phyloP scores from a whole-genome alignment of 495 filamentous ascomycete species.

The Penicillium nucicola region DNA sequence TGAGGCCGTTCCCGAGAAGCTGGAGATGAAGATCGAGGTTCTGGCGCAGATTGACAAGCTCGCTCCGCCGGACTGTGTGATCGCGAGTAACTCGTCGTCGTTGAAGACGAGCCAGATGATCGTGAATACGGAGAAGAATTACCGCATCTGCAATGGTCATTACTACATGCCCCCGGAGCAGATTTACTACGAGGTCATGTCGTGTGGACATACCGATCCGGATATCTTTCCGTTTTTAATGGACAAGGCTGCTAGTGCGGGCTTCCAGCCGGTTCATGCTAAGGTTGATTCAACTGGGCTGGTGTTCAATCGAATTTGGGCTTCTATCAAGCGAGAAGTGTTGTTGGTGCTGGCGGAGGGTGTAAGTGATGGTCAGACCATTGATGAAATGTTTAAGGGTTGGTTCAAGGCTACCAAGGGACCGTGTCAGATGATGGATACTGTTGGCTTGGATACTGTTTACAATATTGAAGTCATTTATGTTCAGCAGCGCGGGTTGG shows the following conservation, averaged over 20 bases:
- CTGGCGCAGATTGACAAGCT: slow-evolving; percentile 13
- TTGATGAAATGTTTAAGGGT: slow-evolving; percentile 44
- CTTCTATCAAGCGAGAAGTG: slow-evolving; percentile 47
- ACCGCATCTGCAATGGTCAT: slow-evolving; percentile 40
- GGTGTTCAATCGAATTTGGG: slow-evolving; percentile 52
- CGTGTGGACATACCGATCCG: slow-evolving; percentile 39
- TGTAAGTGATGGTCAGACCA: slow-evolving; percentile 33
- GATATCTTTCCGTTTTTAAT: slow-evolving; percentile 43
- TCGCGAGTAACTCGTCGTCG: slow-evolving; percentile 24
- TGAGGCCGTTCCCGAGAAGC: slow-evolving; percentile 18
- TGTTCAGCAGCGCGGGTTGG: slow-evolving; percentile 20
- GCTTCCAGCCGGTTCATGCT: slow-evolving; percentile 40
- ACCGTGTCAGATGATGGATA: slow-evolving; percentile 48
- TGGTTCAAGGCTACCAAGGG: slow-evolving; percentile 45
- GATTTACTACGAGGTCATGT: slow-evolving; percentile 47
- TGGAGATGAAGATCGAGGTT: slow-evolving; percentile 17
- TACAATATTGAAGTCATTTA: slow-evolving; percentile 37
- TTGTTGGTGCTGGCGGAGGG: slow-evolving; percentile 44
- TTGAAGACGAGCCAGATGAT: slow-evolving; percentile 15
- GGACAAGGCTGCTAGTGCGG: slow-evolving; percentile 33
- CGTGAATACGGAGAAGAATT: slow-evolving; percentile 25
- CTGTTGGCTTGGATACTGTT: slow-evolving; percentile 45
- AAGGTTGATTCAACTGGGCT: slow-evolving; percentile 45
- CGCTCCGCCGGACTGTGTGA: slow-evolving; percentile 14
- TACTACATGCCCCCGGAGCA: slow-evolving; percentile 48